phyloP scores from a whole-genome alignment of 257 asterid genomes.

The Echium plantagineum region DNA sequence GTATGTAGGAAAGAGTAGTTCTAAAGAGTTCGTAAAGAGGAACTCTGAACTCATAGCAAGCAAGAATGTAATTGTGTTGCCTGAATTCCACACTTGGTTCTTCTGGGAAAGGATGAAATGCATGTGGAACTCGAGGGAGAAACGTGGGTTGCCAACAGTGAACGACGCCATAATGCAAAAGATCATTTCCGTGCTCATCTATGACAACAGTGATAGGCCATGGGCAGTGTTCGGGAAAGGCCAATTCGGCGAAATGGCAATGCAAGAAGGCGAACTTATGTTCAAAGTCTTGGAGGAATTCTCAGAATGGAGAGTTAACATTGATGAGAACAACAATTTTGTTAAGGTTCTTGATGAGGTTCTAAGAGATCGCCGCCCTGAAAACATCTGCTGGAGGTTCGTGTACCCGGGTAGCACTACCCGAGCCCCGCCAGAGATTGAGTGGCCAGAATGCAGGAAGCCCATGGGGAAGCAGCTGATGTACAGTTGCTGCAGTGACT shows the following conservation, averaged over 20 bases:
- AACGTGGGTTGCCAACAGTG: conserved; percentile 44
- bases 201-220: conserved; percentile 59
- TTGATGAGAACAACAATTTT: not conserved
- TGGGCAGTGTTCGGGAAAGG: conserved; percentile 40
- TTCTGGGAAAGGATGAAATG: conserved; percentile 83
- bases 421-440: not conserved
- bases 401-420: not conserved
- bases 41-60: conserved; percentile 44
- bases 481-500: conserved; percentile 2
- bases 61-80: conserved; percentile 40
- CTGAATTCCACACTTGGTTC: conserved; percentile 50
- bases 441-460: not conserved
- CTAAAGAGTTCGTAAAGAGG: conserved; percentile 44
- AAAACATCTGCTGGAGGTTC: not conserved
- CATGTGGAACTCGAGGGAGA: conserved; percentile 90
- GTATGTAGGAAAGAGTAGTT: conserved; percentile 72
- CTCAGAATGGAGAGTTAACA: not conserved
- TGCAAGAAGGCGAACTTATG: not conserved
- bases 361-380: not conserved
- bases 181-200: conserved; percentile 48
- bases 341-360: not conserved
- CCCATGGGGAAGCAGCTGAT: not conserved
- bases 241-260: not conserved
- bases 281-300: not conserved
- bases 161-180: conserved; percentile 56